These are phyloP conservation scores for Arabidopsis arenosa DNA, from an alignment of 345 rosid species.

Conservation along the genomic window DNA sequence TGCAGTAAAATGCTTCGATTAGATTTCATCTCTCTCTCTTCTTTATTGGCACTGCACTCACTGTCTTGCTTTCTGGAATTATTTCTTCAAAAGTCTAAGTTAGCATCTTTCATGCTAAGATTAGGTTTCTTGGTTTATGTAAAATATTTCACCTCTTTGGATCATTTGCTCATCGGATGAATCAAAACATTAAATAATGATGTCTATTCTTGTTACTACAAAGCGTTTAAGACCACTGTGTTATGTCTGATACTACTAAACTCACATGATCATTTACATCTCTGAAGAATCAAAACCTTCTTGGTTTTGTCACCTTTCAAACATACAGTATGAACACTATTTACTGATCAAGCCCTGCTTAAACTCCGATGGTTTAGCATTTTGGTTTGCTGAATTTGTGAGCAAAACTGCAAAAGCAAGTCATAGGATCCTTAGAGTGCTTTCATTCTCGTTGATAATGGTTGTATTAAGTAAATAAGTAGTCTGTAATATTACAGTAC, in stretches of 20 bases:
- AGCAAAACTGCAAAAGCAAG: conserved; percentile 28
- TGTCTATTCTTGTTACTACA: conserved; percentile 29
- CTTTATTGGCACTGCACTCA: conserved; percentile 35
- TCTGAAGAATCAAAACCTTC: conserved; percentile 15
- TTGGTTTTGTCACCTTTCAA: neutral
- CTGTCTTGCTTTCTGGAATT: conserved; percentile 33
- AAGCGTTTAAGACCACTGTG: conserved; percentile 25
- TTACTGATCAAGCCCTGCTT: neutral
- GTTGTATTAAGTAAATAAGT: neutral
- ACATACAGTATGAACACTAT: conserved; percentile 3
- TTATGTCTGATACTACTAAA: conserved; percentile 17
- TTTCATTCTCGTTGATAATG: neutral
- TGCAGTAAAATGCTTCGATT: conserved; percentile 26
- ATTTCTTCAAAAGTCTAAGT: conserved; percentile 28
- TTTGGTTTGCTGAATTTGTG: conserved; percentile 2
- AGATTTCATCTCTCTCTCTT: conserved; percentile 25
- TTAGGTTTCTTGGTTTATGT: conserved; percentile 36
- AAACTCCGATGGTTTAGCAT: conserved; percentile 17
- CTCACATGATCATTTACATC: conserved; percentile 26
- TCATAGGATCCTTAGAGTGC: neutral
- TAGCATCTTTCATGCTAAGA: conserved; percentile 15
- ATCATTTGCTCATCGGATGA: conserved; percentile 35
- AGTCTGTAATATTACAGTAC: neutral
- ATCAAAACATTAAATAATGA: conserved; percentile 25
- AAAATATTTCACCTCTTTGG: conserved; percentile 25